These are phyloP conservation scores for Plasmodium inui DNA, from an alignment of 169 alveolate species.

Conservation along the genomic window DNA sequence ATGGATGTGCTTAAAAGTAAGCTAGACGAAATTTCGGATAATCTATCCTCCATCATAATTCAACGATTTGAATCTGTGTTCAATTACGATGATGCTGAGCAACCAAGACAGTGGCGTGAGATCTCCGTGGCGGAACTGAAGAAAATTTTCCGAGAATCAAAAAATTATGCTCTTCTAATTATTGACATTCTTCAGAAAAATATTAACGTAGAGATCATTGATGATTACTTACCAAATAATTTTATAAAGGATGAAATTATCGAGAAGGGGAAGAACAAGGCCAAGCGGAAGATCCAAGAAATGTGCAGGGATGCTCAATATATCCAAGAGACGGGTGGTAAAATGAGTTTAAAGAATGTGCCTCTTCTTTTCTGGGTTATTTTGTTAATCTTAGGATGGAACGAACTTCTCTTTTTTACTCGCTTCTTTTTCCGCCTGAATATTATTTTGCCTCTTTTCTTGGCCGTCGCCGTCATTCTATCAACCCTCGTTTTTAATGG, in stretches of 20 bases:
- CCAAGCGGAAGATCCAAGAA: slow-evolving; percentile 73
- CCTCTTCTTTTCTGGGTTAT: slow-evolving; percentile 84
- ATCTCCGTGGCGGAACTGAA: slow-evolving; percentile 59
- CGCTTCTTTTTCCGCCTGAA: slow-evolving; percentile 79
- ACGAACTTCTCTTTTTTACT: slow-evolving; percentile 77
- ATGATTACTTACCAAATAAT: slow-evolving; percentile 60
- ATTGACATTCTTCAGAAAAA: slow-evolving; percentile 68
- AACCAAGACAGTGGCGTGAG: slow-evolving; percentile 77
- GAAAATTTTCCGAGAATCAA: slow-evolving; percentile 49
- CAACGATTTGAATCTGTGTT: slow-evolving; percentile 72
- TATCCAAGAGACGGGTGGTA: slow-evolving; percentile 75
- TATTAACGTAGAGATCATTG: slow-evolving; percentile 60
- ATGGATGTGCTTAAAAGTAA: slow-evolving; percentile 54
- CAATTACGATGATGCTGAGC: slow-evolving; percentile 76
- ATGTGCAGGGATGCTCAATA: slow-evolving; percentile 77
- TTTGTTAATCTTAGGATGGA: slow-evolving; percentile 83
- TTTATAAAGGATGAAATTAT: slow-evolving; percentile 57
- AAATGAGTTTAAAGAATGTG: slow-evolving; percentile 81
- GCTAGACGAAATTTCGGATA: slow-evolving; percentile 55
- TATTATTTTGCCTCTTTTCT: slow-evolving; percentile 78
- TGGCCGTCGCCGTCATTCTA: slow-evolving; percentile 69
- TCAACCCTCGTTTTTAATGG: slow-evolving; percentile 76
- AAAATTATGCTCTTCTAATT: slow-evolving; percentile 66
- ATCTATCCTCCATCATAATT: slow-evolving; percentile 37
- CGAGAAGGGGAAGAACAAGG: slow-evolving; percentile 63